These are phyloP conservation scores for Coniella vitis DNA, from an alignment of 2,329 filamentous ascomycete genomes.

Conservation along the genomic window DNA sequence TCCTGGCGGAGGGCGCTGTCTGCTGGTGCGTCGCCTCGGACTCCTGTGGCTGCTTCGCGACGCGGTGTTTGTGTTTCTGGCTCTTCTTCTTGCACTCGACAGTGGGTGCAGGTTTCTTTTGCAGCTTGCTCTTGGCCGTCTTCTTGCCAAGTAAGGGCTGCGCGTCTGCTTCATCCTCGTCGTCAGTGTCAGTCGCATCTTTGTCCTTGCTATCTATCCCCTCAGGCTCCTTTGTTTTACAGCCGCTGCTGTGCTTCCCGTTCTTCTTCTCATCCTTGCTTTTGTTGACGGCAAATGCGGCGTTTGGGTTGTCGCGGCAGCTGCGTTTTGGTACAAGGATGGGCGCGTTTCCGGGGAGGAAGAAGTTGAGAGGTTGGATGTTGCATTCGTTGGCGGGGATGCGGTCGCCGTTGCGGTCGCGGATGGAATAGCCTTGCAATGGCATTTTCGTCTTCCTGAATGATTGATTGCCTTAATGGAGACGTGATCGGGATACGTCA, in stretches of 20 bases:
- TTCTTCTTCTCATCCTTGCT: background rate
- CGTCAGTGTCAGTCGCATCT: conserved; percentile 5
- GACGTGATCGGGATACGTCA: background rate
- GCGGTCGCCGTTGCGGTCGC: conserved; percentile 2
- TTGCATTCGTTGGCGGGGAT: conserved; percentile 7
- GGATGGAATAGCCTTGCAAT: conserved; percentile 1
- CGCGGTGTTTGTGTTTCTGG: no score
- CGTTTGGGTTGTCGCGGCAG: background rate
- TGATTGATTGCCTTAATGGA: background rate
- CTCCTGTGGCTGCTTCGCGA: no score
- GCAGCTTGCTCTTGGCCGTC: background rate
- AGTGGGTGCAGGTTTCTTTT: no score
- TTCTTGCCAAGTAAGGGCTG: conserved; percentile 1
- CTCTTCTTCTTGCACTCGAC: no score
- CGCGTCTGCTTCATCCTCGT: conserved; percentile 6
- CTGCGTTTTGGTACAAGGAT: conserved; percentile 11
- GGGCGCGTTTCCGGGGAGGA: conserved; percentile 11
- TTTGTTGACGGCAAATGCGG: background rate
- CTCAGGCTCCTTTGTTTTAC: no score
- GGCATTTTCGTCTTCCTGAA: background rate
- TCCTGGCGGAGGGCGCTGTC: no score
- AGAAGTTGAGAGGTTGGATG: conserved; percentile 12
- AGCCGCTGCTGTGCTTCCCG: no score
- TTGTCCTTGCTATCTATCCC: background rate
- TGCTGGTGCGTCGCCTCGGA: no score